Percentiles rank a stretch among this genome's conserved stretches.
These are phyloP conservation scores for Cyberlindnera euphorbiae DNA, from an alignment of 805 yeast species.

Conservation along the genomic window DNA sequence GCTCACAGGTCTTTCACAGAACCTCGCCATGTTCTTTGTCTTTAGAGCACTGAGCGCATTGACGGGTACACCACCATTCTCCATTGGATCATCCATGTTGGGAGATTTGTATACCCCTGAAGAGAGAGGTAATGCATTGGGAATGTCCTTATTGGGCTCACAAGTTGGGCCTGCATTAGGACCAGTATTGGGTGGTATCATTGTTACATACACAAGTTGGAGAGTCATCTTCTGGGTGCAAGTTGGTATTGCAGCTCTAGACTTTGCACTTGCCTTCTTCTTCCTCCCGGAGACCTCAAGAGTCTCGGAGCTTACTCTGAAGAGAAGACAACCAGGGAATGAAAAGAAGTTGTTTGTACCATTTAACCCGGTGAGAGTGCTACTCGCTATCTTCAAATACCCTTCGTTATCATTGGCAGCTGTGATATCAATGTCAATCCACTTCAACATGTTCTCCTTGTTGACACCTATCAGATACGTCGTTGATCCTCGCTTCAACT, in stretches of 20 bases:
- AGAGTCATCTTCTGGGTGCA: conserved; percentile 46
- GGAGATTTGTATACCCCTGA: conserved; percentile 40
- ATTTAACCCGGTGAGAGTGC: conserved; percentile 43
- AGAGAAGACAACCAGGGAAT: conserved; percentile 26
- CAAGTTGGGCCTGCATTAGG: conserved; percentile 53
- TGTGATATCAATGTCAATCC: conserved; percentile 41
- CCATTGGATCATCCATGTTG: conserved; percentile 46
- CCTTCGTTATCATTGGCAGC: conserved; percentile 36
- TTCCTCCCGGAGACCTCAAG: conserved; percentile 41
- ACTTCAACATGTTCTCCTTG: conserved; percentile 45
- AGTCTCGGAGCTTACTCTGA: conserved; percentile 4
- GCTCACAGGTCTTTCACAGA: conserved; percentile 41
- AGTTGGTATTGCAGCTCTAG: conserved; percentile 38
- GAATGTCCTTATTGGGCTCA: conserved; percentile 44
- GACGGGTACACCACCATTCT: conserved; percentile 51
- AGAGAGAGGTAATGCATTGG: conserved; percentile 47
- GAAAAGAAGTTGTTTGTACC: conserved; percentile 39
- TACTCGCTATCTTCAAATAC: conserved; percentile 34
- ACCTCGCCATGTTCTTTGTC: conserved; percentile 48
- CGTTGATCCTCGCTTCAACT: conserved; percentile 47
- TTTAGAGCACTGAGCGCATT: conserved; percentile 46
- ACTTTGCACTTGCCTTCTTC: conserved; percentile 31
- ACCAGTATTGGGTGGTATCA: conserved; percentile 48
- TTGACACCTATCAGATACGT: conserved; percentile 51
- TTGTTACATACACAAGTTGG: conserved; percentile 47